Conservation (phyloP, 805 yeast species). For the Kluyveromyces starmeri region DNA sequence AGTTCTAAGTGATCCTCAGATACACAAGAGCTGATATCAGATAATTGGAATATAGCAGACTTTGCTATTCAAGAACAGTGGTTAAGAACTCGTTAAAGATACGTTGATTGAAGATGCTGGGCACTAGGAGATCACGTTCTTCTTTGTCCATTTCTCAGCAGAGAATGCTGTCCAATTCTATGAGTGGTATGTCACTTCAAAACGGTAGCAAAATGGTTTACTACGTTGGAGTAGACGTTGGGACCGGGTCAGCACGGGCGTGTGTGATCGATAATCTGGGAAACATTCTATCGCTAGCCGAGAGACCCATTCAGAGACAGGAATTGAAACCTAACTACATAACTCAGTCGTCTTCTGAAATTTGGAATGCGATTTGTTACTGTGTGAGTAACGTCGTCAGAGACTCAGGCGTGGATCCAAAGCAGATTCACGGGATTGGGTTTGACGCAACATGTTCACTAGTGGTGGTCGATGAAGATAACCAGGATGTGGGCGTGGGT, state of each 20-base stretch:
- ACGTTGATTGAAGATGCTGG: too few relatives aligned
- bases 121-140: conserved; percentile 16
- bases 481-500: conserved; percentile 79
- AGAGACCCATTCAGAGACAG: conserved; percentile 70
- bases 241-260: conserved; percentile 97
- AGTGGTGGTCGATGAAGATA: conserved; percentile 64
- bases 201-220: conserved; percentile 18
- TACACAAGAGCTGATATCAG: too few relatives aligned
- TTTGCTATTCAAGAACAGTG: too few relatives aligned
- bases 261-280: conserved; percentile 82
- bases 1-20: too few relatives aligned
- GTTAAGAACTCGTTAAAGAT: too few relatives aligned
- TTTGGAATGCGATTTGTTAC: conserved; percentile 81
- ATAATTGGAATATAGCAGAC: too few relatives aligned
- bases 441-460: conserved; percentile 97
- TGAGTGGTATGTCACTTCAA: conserved; percentile 15
- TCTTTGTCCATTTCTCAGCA: conserved; percentile 19
- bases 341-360: conserved; percentile 84
- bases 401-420: conserved; percentile 65
- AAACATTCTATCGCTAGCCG: conserved; percentile 67
- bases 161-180: conserved; percentile 17
- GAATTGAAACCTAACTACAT: conserved; percentile 64
- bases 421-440: conserved; percentile 74
- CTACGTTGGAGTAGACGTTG: conserved; percentile 85
- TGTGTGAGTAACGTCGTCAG: conserved; percentile 69